Conservation (phyloP, 176 grass and related monocot species). For the Oryza longistaminata region DNA sequence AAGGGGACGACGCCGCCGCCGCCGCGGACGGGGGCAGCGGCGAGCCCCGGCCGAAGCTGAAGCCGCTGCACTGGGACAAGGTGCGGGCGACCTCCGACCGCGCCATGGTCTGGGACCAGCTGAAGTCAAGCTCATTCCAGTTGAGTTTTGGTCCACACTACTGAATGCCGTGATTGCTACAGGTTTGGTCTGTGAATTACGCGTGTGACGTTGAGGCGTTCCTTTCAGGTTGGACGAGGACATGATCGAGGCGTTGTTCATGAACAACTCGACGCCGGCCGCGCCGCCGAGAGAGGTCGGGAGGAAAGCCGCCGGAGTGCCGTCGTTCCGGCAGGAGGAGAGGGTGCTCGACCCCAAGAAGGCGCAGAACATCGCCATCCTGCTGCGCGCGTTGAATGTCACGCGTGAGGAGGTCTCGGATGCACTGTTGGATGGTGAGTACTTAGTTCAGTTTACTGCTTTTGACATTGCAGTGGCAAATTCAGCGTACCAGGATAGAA, state of each 20-base stretch:
- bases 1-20: constrained; percentile 20
- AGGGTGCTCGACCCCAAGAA: constrained; percentile 99
- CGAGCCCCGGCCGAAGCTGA: constrained; percentile 75
- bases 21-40: constrained; percentile 8
- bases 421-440: constrained; percentile 84
- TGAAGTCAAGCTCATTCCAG: constrained; percentile 99
- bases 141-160: constrained; percentile 47
- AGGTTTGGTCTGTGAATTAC: neutral
- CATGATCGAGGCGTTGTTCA: constrained; percentile 93
- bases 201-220: constrained; percentile 32
- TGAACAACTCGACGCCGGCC: constrained; percentile 66
- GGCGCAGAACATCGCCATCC: constrained; percentile 96
- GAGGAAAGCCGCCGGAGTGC: constrained; percentile 46
- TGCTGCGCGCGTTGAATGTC: constrained; percentile 92
- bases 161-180: neutral
- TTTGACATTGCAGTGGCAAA: neutral
- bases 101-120: constrained; percentile 96
- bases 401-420: constrained; percentile 91
- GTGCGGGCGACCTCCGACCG: constrained; percentile 88
- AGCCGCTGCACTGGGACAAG: constrained; percentile 99
- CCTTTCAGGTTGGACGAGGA: constrained; percentile 86
- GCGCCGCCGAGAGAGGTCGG: constrained; percentile 53
- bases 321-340: constrained; percentile 76
- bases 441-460: neutral
- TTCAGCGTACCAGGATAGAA: neutral